Base-by-base conservation (phyloP, 1,284 basidiomycete species). In the Tremellales sp. region DNA sequence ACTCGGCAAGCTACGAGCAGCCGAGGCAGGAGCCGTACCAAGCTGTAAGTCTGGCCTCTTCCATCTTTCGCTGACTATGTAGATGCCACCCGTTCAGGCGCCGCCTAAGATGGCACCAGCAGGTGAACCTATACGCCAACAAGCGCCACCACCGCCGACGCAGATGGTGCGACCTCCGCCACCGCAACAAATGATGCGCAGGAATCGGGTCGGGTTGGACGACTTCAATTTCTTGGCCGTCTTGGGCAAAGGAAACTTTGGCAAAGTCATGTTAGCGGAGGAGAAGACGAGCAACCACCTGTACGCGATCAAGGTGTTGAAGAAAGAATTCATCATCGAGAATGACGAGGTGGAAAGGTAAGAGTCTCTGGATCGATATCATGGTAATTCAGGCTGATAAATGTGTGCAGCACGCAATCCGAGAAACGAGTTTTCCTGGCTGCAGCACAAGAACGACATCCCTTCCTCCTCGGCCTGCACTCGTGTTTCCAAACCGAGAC, bases 401-500 rank as follows among this genome's bases (percentile, higher is more conserved):
- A 38, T 19, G 24, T 37, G 14, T 25, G 3, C 56, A 95, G 94
- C 65, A 98, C 95, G 33, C 93, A 95, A 58, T 98, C 95, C 4
- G 95, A 99, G 74, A 99, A 98, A 76, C 87, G 95, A 22, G 95
- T 99, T 16, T 97, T 97, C 76, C 76, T 98, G 50, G 85, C 94
- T 5, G 95, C 94, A 19, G 93, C 95, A 9, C 82, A 88, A 47
- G 93, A 98, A 72, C 83, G 91, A 9, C 95, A 99, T 76, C 95
- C 95, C 0, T 99, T 99, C 82, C 76, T 99, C 41, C 84, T 99
- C 51, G 89, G 88, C 13, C 76, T 98, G 40, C 95, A 98, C 71
- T 98, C 94, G 14, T 98, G 95, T 78, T 99, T 99, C 84, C 95
- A 99, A 76, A 98, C 95, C 5, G 94, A 98, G 74, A 98, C 95